phyloP scores from a whole-genome alignment of 164 flowering plant species.

The Kingdonia uniflora region DNA sequence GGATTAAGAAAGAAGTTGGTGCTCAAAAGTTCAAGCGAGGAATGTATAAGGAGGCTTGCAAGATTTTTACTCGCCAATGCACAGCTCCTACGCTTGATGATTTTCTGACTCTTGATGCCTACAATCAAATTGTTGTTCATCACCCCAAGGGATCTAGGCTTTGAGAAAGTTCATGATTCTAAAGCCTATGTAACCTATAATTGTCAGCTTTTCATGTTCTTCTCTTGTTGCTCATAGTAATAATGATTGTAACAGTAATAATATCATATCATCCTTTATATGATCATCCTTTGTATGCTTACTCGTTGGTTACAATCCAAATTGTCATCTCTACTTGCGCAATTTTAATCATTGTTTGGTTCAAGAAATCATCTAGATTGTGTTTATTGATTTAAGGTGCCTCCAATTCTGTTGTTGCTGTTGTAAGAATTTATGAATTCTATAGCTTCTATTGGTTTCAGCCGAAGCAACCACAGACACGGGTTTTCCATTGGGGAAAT shows the following conservation, averaged over 20 bases:
- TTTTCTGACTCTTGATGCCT: constrained; percentile 79
- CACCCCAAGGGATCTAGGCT: constrained; percentile 50
- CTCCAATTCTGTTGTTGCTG: too few relatives aligned
- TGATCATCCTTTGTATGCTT: neutral
- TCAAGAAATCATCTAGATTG: neutral
- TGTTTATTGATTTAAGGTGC: neutral
- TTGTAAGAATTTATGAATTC: too few relatives aligned
- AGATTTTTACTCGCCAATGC: constrained; percentile 69
- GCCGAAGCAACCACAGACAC: too few relatives aligned
- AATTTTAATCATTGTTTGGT: neutral
- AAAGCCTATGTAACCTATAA: neutral
- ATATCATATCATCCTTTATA: neutral
- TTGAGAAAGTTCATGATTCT: constrained; percentile 18
- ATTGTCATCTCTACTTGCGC: neutral
- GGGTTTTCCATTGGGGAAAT: too few relatives aligned
- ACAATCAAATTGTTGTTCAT: constrained; percentile 51
- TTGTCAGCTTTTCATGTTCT: constrained; percentile 1
- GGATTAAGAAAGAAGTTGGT: constrained; percentile 74
- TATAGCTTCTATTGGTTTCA: too few relatives aligned
- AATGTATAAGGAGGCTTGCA: constrained; percentile 62
- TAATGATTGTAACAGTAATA: too few relatives aligned
- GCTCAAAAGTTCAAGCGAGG: constrained; percentile 53
- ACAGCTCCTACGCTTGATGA: constrained; percentile 54
- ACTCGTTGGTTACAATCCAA: too few relatives aligned
- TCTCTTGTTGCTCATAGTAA: neutral